Evolutionary conservation across 108 stramenopile genomes (phyloP), one percentile per base, ranked within the genome.

Genomic region (Mediolabrus comicus): DNA sequence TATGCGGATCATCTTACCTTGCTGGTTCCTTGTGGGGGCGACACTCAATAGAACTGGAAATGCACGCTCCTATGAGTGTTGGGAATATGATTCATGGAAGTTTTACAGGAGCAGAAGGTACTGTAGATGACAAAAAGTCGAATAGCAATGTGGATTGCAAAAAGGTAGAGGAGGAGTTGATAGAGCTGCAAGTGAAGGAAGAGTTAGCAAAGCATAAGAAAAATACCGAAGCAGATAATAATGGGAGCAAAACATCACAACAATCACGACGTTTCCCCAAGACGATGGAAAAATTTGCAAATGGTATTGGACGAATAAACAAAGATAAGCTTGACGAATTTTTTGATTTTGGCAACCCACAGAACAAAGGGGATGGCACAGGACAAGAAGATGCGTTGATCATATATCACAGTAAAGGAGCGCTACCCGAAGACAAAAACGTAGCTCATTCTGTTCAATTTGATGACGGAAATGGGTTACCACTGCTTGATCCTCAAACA

Each of bases 311-410:
- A 31, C 71, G 78, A 19, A 55, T 79, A 4, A 72, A 67, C 32
- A 82, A 82, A 49, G 81, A 77, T 46, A 72, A 82, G 26, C 53
- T 82, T 25, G 30, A 61, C 62, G 43, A 58, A 3, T 53, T 53
- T 31, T 71, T 75, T 51, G 76, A 82, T 62, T 82, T 77, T 52
- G 81, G 81, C 36, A 77, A 73, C 35, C 81, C 81, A 14, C 11
- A 58, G 14, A 43, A 32, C 4, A 32, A n/a, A 19, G 58, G 69
- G 16, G n/a, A 60, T 9, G 76, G 67, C 9, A 78, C 62, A 16
- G 41, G 58, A 11, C 25, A 59, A 11, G 70, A 72, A 62, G 81
- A 82, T 73, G 81, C 72, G 25, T 31, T 82, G 28, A 64, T 82
- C 24, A 31, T 82, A 28, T 82, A 82, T 43, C 63, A 77, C 36